Evolutionary conservation across 2,329 filamentous ascomycete genomes (phyloP), one percentile per base, ranked within the genome.

Genomic region (Apiospora rasikravindrae): DNA sequence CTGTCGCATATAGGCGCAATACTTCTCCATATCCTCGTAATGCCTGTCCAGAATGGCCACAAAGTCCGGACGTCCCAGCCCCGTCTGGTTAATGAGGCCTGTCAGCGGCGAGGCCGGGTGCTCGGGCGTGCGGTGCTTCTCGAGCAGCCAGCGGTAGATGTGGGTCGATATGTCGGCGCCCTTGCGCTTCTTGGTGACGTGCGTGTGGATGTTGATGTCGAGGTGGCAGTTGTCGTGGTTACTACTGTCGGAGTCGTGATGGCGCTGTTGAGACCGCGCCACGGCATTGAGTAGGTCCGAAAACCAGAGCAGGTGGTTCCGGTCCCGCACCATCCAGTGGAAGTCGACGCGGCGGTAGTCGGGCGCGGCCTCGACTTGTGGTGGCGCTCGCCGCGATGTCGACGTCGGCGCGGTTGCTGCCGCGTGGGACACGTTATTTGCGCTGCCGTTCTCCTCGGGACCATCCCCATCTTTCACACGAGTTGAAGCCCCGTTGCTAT

Each of bases 311-410:
- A 90, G 82, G 69, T 87, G 84, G 77, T 89, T 89, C 71, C 84
- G 83, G 67, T 90, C 87, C 29, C 88, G 86, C 0, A 90, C 88
- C 74, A 88, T 88, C 88, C 88, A 90, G 78, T 90, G 88, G 72
- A 90, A 89, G 75, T 90, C 88, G 0, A 89, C 85, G 4, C 87
- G 84, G 45, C 88, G 84, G 74, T 86, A 85, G 71, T 81, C 79
- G 29, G 53, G 13, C 7, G 53, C 6, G 29, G 53, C 53, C 1
- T 37, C 53, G 16, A 61, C 29, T 13, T 61, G 53, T 2, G 53
- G 16, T 3, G 53, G 53, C 6, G 29, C 53, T 13, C 53, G 29
- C 53, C n/a, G 53, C 7, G 53, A n/a, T n/a, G 29, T 61, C 8
- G 53, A 61, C 2, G 53, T 61, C 4, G 53, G 29, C 1, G 19